Evolutionary conservation across 2,329 filamentous ascomycete species (phyloP), one percentile per base, ranked within the genome.

Genomic region (Stachybotrys chartarum): DNA sequence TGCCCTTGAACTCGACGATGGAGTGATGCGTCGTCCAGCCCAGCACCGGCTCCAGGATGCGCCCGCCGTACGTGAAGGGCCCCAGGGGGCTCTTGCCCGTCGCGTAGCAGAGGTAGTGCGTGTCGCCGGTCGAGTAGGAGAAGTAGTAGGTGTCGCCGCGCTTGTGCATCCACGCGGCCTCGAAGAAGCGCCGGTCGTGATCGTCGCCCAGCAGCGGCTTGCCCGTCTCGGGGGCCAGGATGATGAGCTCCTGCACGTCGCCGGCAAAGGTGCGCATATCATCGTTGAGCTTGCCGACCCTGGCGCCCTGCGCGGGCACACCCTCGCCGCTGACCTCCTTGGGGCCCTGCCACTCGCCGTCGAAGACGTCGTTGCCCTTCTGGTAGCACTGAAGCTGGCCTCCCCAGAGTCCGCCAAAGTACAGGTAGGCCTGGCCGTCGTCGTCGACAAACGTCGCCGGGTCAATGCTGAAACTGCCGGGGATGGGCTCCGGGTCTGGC

Each of bases 1-100:
- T 81, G 5, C 80, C 85, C 70, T 82, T 68, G 65, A 88, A 90
- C 75, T 91, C 86, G 10, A 86, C 86, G 61, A 92, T 86, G 3
- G 84, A 88, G 68, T 91, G 88, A 71, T 91, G 88, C 54, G 88
- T 92, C 48, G 88, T 91, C 88, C 88, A 92, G 1, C 88, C 88
- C 30, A 88, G 69, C 6, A 92, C 88, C 0, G 88, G 88, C 75
- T 91, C 87, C 51, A 92, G 68, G 54, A 92, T 86, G 50, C 82
- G 74, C 0, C 88, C 88, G 0, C 76, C 79, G 59, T 90, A 91
- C 1, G 82, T 87, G 63, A 91, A 91, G 0, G 88, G 88, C 0
- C 88, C 88, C 11, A 83, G 71, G 0, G 88, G 88, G 56, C 71
- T 84, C 6, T 81, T 74, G 0, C 85, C 81, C 3, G 79, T 82